Base-by-base conservation (phyloP, 345 rosid species). In the Durio zibethinus region DNA sequence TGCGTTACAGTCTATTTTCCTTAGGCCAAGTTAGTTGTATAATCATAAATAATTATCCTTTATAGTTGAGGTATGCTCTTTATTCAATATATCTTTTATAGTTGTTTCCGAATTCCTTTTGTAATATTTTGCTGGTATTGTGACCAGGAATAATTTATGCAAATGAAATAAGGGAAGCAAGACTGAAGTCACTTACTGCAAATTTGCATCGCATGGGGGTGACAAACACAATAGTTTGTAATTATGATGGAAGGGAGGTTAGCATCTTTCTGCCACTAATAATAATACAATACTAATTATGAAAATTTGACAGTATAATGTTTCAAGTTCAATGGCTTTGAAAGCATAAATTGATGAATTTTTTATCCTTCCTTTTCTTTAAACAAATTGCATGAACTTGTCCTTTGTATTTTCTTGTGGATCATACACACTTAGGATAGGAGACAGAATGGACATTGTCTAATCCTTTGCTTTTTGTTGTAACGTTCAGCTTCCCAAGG, bases 171-270 rank as follows among this genome's bases (percentile, higher is more conserved):
- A 92, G 90, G 89, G 90, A 36, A 27, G 81, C 88, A 79, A 90
- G 99, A 78, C 90, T 93, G 23, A 93, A 89, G 87, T 93, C 99
- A 57, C 88, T 95, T 16, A 92, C 94, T 75, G 97, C 96, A 76
- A 95, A 95, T 90, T 86, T 95, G 81, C 93, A 92, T 81, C 96
- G 96, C 33, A 89, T 93, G 97, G 99, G 98, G 10, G 98, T 93
- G 67, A 92, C 97, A 59, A 95, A 95, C 87, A 88, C 97, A 73
- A 79, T 95, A 66, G 97, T 93, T 66, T 90, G 92, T 80, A 93
- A 95, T 88, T 95, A 95, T 80, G 99, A 95, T 79, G 98, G 99
- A 60, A 93, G 92, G 81, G 97, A 95, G 91, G 99, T 95, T 73
- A 77, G 95, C 71, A 47, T 79, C 80, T 65, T 72, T 23, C 57